Conservation (phyloP, 2,329 filamentous ascomycete species). For the Beauveria sp. region DNA sequence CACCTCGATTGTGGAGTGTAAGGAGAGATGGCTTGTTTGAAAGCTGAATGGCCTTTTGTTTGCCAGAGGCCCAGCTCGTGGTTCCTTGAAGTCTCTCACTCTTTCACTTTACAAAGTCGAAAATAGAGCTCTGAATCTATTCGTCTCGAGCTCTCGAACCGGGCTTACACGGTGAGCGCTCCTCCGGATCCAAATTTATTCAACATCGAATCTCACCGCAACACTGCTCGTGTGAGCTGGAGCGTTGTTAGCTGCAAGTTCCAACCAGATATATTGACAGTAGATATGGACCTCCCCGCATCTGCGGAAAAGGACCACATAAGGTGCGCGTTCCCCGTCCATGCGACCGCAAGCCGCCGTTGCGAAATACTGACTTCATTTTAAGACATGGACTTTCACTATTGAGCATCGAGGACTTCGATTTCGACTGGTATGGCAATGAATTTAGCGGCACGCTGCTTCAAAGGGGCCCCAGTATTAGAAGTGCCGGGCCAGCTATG, state of each 20-base stretch:
- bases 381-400: conserved; percentile 7
- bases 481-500: background rate
- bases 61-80: background rate
- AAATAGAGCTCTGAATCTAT: background rate
- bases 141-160: background rate
- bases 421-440: background rate
- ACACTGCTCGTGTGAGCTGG: background rate
- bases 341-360: background rate
- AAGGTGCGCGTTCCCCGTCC: background rate
- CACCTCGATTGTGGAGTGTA: conserved; percentile 8
- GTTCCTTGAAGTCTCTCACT: background rate
- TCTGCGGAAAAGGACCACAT: conserved; percentile 1
- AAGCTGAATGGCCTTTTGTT: conserved; percentile 7
- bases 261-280: background rate
- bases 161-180: background rate
- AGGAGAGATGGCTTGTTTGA: background rate
- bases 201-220: background rate
- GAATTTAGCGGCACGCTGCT: background rate
- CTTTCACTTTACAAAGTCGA: background rate
- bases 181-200: background rate
- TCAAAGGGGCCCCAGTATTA: background rate
- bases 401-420: background rate
- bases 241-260: background rate
- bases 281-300: conserved; percentile 3
- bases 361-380: background rate